Conservation (phyloP, 2,329 filamentous ascomycete genomes). For the Fusarium irregulare region DNA sequence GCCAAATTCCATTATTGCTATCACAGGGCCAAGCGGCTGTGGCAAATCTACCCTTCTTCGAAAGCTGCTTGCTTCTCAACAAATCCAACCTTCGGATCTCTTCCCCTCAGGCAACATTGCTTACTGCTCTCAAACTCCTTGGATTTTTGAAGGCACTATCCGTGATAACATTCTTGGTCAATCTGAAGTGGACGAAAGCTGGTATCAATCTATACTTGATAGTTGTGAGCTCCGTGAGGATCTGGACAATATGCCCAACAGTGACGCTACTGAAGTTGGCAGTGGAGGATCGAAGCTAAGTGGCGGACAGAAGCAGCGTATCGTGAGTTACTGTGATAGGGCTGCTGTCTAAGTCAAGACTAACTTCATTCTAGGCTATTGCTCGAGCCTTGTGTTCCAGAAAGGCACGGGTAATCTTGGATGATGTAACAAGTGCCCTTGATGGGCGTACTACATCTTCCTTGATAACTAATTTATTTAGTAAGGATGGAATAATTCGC, state of each 20-base stretch:
- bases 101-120: neutral
- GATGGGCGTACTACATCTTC: neutral
- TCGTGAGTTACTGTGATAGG: neutral
- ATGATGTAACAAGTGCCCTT: slow-evolving; percentile 2
- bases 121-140: slow-evolving; percentile 1
- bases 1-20: neutral
- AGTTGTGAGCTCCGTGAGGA: neutral
- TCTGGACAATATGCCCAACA: neutral
- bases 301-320: neutral
- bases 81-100: neutral
- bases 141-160: neutral
- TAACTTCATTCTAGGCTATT: neutral
- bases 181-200: neutral
- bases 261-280: neutral
- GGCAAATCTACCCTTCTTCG: neutral
- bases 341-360: too few relatives aligned
- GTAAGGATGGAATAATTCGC: neutral
- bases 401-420: neutral
- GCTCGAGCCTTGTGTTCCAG: slow-evolving; percentile 2
- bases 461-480: too few relatives aligned
- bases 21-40: slow-evolving; percentile 8
- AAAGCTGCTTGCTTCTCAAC: neutral
- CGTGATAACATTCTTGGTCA: neutral
- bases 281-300: slow-evolving; percentile 3
- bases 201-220: neutral